Percentiles rank a stretch among this genome's conserved stretches.
These are phyloP conservation scores for Lablab purpureus DNA, from an alignment of 306 rosid genomes.

Conservation along the genomic window DNA sequence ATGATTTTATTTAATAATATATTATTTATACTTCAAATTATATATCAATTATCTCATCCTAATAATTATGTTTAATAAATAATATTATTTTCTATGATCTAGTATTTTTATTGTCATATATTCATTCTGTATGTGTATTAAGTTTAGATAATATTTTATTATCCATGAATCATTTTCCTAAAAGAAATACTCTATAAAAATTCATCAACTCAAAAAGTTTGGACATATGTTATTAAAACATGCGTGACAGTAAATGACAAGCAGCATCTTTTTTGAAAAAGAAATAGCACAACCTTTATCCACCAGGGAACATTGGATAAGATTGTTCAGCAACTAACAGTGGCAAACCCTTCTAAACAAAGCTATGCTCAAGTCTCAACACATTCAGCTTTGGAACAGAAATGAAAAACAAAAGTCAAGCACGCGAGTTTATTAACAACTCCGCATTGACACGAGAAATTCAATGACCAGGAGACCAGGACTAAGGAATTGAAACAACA, in stretches of 20 bases:
- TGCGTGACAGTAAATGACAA: constrained; percentile 27
- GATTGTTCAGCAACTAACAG: constrained; percentile 12
- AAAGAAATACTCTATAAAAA: too few species aligned
- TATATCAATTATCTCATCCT: too few species aligned
- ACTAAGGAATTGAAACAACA: constrained; percentile 1
- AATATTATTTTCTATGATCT: too few species aligned
- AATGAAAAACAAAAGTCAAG: not conserved
- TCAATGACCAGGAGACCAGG: not conserved
- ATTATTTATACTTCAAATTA: too few species aligned
- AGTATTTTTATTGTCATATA: too few species aligned
- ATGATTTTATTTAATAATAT: too few species aligned
- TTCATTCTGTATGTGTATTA: too few species aligned
- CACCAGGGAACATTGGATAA: constrained; percentile 31
- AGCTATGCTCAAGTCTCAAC: not conserved
- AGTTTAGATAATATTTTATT: too few species aligned
- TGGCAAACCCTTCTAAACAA: constrained; percentile 9
- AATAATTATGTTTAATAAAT: too few species aligned
- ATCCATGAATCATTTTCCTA: too few species aligned
- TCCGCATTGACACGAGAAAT: constrained; percentile 39
- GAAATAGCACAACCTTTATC: not conserved
- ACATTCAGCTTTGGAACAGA: not conserved
- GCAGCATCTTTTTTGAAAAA: constrained; percentile 14
- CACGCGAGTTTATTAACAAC: constrained; percentile 33
- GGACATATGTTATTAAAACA: not conserved
- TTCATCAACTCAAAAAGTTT: too few species aligned